Conservation (phyloP, 345 rosid genomes). For the Populus ilicifolia region DNA sequence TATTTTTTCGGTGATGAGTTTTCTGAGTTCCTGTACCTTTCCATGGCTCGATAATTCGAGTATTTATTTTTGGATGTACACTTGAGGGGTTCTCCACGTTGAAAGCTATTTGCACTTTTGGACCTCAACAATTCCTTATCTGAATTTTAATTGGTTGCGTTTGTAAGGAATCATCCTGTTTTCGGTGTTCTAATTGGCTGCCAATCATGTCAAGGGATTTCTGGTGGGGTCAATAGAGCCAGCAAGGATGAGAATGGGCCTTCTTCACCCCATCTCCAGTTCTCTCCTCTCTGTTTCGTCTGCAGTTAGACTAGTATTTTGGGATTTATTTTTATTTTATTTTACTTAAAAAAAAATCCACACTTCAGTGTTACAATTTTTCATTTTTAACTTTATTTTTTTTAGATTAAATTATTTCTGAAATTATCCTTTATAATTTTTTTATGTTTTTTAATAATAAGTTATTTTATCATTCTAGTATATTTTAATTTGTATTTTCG, state of each 20-base stretch:
- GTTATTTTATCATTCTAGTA: too few relatives aligned
- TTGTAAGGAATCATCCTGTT: constrained; percentile 41
- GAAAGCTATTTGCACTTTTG: constrained; percentile 29
- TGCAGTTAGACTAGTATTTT: too few relatives aligned
- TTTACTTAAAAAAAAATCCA: too few relatives aligned
- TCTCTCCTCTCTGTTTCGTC: not conserved
- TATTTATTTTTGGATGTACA: constrained; percentile 30
- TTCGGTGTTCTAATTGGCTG: constrained; percentile 46
- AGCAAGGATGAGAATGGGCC: constrained; percentile 3
- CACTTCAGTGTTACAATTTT: too few relatives aligned
- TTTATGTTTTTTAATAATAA: too few relatives aligned
- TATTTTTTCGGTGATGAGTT: too few relatives aligned
- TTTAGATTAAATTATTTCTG: too few relatives aligned
- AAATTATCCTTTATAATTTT: too few relatives aligned
- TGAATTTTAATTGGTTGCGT: constrained; percentile 48
- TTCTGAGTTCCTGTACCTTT: not conserved
- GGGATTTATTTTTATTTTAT: too few relatives aligned
- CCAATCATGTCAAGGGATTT: constrained; percentile 49
- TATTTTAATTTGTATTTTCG: too few relatives aligned
- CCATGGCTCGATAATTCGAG: not conserved
- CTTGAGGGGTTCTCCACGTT: constrained; percentile 12
- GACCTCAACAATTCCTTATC: constrained; percentile 63
- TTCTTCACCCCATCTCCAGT: not conserved
- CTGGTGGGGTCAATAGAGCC: constrained; percentile 17
- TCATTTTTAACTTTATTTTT: too few relatives aligned